Evolutionary conservation across 2,329 filamentous ascomycete species (phyloP), one percentile per base, ranked within the genome.

Genomic region (Monilinia vaccinii-corymbosi): DNA sequence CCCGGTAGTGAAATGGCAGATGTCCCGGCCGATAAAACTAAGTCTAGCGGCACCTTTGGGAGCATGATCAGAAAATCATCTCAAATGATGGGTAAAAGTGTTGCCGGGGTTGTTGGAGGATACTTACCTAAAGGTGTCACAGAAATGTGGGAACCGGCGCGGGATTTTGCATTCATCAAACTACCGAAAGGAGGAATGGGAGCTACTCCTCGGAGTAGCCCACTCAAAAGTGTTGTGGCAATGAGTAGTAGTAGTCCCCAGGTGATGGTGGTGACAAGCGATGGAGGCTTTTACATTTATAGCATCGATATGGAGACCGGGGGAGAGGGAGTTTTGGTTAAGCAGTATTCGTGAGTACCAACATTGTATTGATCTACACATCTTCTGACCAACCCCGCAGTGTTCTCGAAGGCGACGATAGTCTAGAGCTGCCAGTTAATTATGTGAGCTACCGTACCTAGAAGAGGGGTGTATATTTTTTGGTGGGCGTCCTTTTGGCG

Each of bases 131-230:
- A 89, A 69, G 93, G 92, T 1, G 91, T 99, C 5, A 93, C 93
- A 1, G 93, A 97, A 74, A 97, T 97, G 81, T 97, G 92, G 92
- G 94, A 99, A 70, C 94, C 94, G 0, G 79, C 88, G 62, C 84
- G 94, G 58, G 94, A 99, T 74, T 99, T 99, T 75, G 94, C 94
- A 1, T 97, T 90, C 80, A 92, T 97, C 70, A 96, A 94, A 72
- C 83, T 99, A 51, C 93, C 93, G 16, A 90, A 88, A 70, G 75
- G 75, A 28, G 69, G 71, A 28, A 70, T 73, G 34, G 69, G 69
- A 5, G 64, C 70, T 1, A 69, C 72, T 51, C 67, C 62, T 16
- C 68, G 65, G 40, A 70, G 70, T n/a, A 77, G 80, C 0, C 86
- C 89, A 0, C 74, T 96, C 45, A 81, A 89, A 65, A 96, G 91